phyloP scores from a whole-genome alignment of 2,329 filamentous ascomycete genomes.

The Xylariaceae sp. region DNA sequence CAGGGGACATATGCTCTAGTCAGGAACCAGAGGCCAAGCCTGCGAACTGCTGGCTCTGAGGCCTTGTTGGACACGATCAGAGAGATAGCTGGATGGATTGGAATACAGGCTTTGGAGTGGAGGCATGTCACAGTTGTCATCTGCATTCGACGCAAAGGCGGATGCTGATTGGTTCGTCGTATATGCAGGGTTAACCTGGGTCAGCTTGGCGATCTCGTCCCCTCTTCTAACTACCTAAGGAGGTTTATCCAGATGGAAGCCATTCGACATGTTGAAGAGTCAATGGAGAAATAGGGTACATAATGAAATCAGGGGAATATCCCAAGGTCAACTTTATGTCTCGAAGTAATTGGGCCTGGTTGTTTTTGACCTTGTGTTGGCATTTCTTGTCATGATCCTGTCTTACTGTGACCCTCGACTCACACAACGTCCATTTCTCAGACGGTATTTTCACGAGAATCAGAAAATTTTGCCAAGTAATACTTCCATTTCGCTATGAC shows the following conservation, averaged over 20 bases:
- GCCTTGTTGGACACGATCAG: conserved; percentile 10
- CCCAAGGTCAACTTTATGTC: neutral
- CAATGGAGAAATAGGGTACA: no score
- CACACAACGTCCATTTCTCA: neutral
- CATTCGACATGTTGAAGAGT: no score
- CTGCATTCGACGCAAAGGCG: conserved; percentile 5
- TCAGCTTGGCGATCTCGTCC: no score
- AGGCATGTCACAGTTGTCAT: conserved; percentile 16
- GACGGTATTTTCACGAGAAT: neutral
- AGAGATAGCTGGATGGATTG: conserved; percentile 1
- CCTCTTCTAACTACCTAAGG: no score
- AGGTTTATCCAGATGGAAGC: no score
- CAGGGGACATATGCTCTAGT: neutral
- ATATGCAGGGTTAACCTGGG: conserved; percentile 19
- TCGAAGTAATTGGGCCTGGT: neutral
- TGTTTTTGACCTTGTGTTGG: neutral
- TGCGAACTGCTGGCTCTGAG: conserved; percentile 8
- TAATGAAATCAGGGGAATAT: neutral
- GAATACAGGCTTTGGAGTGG: neutral
- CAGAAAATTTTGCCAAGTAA: no score
- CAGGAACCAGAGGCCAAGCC: conserved; percentile 3
- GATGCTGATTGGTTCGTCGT: conserved; percentile 15
- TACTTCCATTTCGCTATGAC: no score
- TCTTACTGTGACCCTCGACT: no score
- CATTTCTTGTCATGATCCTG: neutral